phyloP scores from a whole-genome alignment of 108 stramenopile genomes.

The Chaetoceros muelleri region DNA sequence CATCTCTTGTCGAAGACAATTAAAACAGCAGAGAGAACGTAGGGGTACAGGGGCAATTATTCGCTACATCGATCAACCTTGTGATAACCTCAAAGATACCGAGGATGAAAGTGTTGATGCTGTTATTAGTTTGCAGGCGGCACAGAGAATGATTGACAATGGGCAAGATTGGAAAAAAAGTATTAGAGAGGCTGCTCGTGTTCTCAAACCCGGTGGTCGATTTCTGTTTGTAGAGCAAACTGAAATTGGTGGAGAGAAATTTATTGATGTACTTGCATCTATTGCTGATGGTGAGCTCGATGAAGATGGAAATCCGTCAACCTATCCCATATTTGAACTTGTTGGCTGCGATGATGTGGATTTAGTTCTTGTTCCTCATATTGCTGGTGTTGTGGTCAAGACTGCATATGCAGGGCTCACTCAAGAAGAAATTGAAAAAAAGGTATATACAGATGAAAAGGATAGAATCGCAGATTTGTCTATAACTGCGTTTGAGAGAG shows the following conservation, averaged over 20 bases:
- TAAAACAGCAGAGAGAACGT: constrained; percentile 60
- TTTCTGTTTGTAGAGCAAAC: constrained; percentile 72
- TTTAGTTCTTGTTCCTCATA: constrained; percentile 63
- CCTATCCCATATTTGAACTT: constrained; percentile 45
- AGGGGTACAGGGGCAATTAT: constrained; percentile 29
- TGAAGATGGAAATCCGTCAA: constrained; percentile 7
- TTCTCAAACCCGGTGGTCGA: constrained; percentile 77
- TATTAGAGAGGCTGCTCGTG: constrained; percentile 67
- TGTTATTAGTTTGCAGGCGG: constrained; percentile 60
- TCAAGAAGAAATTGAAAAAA: constrained; percentile 22
- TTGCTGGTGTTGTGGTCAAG: constrained; percentile 78
- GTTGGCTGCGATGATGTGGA: constrained; percentile 75
- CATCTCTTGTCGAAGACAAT: constrained; percentile 36
- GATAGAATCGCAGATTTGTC: constrained; percentile 66
- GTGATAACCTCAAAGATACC: constrained; percentile 54
- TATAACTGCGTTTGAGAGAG: constrained; percentile 70
- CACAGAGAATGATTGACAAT: constrained; percentile 55
- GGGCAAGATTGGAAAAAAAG: constrained; percentile 69
- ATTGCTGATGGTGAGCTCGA: constrained; percentile 12
- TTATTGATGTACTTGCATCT: constrained; percentile 29
- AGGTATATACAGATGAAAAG: constrained; percentile 37
- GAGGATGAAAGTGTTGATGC: constrained; percentile 62
- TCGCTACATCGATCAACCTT: constrained; percentile 40
- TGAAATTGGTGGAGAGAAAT: constrained; percentile 50
- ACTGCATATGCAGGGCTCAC: constrained; percentile 59